phyloP scores from a whole-genome alignment of 257 asterid genomes.

The Solanum appendiculatum region DNA sequence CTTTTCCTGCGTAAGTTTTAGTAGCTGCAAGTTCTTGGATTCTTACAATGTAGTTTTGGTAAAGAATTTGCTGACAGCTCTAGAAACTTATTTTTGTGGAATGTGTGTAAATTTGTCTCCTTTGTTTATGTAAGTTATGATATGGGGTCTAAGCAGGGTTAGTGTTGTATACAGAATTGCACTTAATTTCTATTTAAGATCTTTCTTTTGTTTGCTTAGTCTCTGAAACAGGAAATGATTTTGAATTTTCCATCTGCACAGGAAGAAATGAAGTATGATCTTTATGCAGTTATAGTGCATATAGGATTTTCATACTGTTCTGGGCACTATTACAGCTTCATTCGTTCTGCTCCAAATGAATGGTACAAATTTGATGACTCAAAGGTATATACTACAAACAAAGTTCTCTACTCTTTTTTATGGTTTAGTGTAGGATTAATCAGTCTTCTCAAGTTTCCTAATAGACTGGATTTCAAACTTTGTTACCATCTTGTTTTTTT shows the following conservation, averaged over 20 bases:
- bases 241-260: conserved; percentile 15
- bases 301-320: conserved; percentile 56
- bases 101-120: background rate
- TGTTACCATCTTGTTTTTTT: background rate
- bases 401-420: background rate
- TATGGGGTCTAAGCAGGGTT: background rate
- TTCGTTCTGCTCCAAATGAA: conserved; percentile 45
- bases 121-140: background rate
- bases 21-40: background rate
- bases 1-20: background rate
- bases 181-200: background rate
- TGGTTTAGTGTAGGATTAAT: background rate
- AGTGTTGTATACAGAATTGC: background rate
- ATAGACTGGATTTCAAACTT: background rate
- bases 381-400: conserved; percentile 26
- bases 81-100: background rate
- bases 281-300: conserved; percentile 88
- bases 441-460: background rate
- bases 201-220: background rate
- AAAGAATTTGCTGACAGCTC: background rate
- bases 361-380: conserved; percentile 93
- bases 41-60: background rate
- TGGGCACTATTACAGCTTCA: conserved; percentile 82
- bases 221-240: background rate
- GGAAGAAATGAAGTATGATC: conserved; percentile 54